Evolutionary conservation across 768 basidiomycete species (phyloP).

Genomic region (Lactarius indigo): DNA sequence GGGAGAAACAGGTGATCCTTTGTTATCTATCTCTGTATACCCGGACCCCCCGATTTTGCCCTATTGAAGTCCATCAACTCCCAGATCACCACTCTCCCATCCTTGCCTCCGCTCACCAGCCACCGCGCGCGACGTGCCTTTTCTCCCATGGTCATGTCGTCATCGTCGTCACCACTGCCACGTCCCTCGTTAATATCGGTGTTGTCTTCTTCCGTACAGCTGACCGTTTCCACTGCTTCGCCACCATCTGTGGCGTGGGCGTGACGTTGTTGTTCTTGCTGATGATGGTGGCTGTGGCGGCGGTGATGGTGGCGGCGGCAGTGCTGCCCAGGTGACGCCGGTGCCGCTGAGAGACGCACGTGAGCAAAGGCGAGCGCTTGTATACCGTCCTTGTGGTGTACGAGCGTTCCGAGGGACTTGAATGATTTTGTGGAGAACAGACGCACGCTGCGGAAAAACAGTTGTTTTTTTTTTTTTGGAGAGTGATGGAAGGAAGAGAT

Average conservation of each 20-base stretch:
- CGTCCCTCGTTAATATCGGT: neutral
- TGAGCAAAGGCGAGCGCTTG: constrained; percentile 71
- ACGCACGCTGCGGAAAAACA: constrained; percentile 51
- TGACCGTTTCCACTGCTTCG: neutral
- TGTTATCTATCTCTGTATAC: neutral
- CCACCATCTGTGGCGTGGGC: neutral
- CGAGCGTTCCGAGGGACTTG: constrained; percentile 79
- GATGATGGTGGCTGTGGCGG: neutral
- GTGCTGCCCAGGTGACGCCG: neutral
- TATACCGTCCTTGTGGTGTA: constrained; percentile 75
- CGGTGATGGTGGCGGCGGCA: neutral
- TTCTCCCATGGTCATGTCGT: constrained; percentile 20
- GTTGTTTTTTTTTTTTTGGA: neutral
- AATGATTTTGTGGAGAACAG: constrained; percentile 78
- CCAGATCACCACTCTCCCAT: constrained; percentile 25
- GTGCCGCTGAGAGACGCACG: neutral
- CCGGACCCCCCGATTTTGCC: neutral
- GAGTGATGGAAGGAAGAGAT: neutral
- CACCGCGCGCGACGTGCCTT: constrained; percentile 21
- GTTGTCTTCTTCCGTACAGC: neutral
- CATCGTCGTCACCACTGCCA: neutral
- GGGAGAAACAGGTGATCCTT: neutral
- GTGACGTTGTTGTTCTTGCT: neutral
- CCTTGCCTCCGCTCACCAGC: constrained; percentile 26
- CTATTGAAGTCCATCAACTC: constrained; percentile 21